Base-by-base conservation (phyloP, 2,329 filamentous ascomycete species). In the Tolypocladium ovalisporum region DNA sequence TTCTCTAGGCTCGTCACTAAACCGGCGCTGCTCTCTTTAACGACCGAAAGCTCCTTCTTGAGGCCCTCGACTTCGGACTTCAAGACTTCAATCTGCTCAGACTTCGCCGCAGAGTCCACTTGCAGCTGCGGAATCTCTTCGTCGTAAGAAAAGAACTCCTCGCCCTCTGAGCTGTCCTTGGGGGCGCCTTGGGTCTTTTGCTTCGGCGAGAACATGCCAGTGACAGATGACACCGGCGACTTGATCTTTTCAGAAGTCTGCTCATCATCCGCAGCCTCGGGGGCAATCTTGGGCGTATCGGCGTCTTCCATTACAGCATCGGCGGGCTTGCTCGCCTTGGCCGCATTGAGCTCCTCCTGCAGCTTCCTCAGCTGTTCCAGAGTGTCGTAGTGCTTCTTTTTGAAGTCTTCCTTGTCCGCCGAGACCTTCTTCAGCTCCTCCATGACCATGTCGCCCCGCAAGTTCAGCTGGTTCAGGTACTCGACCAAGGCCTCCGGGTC, bases 111-210 rank as follows among this genome's bases (percentile, higher is more conserved):
- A 4, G 94, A 71, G 63, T 94, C 87, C 1, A 82, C 79, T 66
- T 95, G 87, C n/a, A 96, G 74, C 56, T 89, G 84, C 3, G 89
- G 88, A 17, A 95, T 79, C 71, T 97, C 93, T 54, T 87, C 87
- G 58, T 97, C 92, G 64, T 91, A 95, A 0, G 91, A 96, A 73
- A 97, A 97, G 72, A 97, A 88, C 54, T 96, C 89, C 62, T 92
- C 88, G 22, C 71, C 74, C 5, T 73, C 52, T 15, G 60, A 9
- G 17, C 37, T 49, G 29, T 52, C 70, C 3, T 68, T 63, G 36
- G 71, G 67, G 9, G 67, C 62, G 24, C 66, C 64, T 52, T 72
- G 63, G 6, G 72, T 61, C 59, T 75, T 76, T 39, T 77, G 74
- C 60, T 71, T 78, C 4, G 76, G 75, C 2, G 78, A n/a, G n/a